phyloP scores from a whole-genome alignment of 306 rosid species.

The Casuarina equisetifolia region DNA sequence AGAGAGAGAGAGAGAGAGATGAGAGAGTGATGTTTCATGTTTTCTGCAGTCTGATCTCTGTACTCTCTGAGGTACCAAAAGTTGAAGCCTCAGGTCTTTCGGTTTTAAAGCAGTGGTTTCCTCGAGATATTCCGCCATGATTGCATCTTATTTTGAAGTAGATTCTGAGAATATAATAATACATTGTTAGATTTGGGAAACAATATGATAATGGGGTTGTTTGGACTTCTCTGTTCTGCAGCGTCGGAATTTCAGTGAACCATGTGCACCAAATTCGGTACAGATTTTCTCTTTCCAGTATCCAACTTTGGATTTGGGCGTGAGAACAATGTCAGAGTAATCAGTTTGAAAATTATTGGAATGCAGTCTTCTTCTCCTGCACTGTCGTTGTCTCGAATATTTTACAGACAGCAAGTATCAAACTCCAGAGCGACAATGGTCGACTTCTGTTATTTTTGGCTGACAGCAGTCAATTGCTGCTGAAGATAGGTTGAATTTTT shows the following conservation, averaged over 20 bases:
- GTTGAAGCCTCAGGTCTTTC: constrained; percentile 39
- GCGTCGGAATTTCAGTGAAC: constrained; percentile 55
- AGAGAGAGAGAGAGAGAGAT: constrained; percentile 17
- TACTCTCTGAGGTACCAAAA: constrained; percentile 53
- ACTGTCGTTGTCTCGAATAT: constrained; percentile 1
- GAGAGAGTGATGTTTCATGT: constrained; percentile 63
- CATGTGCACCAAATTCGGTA: constrained; percentile 55
- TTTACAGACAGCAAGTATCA: neutral
- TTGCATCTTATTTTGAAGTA: constrained; percentile 47
- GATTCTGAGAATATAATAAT: constrained; percentile 40
- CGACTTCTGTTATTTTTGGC: neutral
- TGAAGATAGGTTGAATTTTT: neutral
- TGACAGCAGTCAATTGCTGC: neutral
- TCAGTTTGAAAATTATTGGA: constrained; percentile 42
- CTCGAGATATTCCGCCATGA: constrained; percentile 71
- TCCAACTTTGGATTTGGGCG: constrained; percentile 79
- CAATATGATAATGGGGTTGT: constrained; percentile 22
- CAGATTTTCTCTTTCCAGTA: constrained; percentile 53
- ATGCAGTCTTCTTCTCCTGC: neutral
- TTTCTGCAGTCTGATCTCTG: constrained; percentile 60
- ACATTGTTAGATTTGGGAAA: constrained; percentile 29
- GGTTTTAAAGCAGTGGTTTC: constrained; percentile 37
- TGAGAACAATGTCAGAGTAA: constrained; percentile 48
- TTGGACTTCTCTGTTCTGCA: constrained; percentile 26
- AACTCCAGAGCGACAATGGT: neutral